phyloP scores from a whole-genome alignment of 2,329 filamentous ascomycete species.

The Nemania diffusa region DNA sequence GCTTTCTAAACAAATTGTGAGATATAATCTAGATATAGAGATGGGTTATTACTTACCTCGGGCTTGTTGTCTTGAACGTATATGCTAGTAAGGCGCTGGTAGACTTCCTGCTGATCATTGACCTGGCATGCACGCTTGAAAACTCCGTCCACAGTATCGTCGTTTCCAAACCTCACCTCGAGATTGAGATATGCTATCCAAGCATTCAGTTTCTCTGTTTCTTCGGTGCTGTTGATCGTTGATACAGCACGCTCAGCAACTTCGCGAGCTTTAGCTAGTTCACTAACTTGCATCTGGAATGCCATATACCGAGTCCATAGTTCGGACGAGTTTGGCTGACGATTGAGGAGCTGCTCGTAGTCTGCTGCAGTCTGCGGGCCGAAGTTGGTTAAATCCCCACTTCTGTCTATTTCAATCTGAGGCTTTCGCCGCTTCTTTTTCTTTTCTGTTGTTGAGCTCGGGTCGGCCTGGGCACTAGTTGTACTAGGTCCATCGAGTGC shows the following conservation, averaged over 20 bases:
- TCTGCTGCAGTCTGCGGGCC: conserved; percentile 91
- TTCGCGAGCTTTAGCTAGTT: conserved; percentile 86
- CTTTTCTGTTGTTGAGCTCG: conserved; percentile 53
- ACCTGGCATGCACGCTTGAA: conserved; percentile 95
- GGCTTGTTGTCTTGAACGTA: conserved; percentile 92
- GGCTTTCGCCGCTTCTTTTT: conserved; percentile 81
- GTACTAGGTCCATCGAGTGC: conserved; percentile 65
- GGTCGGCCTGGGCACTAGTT: conserved; percentile 62
- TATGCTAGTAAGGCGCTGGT: conserved; percentile 90
- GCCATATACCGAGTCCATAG: conserved; percentile 99
- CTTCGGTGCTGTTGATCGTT: conserved; percentile 90
- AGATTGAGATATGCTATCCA: conserved; percentile 96
- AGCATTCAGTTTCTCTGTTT: conserved; percentile 91
- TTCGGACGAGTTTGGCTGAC: conserved; percentile 90
- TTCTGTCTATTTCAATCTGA: conserved; percentile 86
- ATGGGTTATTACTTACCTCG: conserved; percentile 67
- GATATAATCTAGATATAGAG: conserved; percentile 25
- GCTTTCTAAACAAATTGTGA: conserved; percentile 74
- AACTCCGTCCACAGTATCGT: conserved; percentile 82
- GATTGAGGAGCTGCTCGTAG: conserved; percentile 91
- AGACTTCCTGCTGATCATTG: conserved; percentile 90
- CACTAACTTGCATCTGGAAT: conserved; percentile 93
- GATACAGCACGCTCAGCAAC: conserved; percentile 90
- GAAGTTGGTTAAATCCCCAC: conserved; percentile 87
- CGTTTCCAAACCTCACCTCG: conserved; percentile 88